Base-by-base conservation (phyloP, 768 basidiomycete genomes). In the Thelephora aurantiotincta region DNA sequence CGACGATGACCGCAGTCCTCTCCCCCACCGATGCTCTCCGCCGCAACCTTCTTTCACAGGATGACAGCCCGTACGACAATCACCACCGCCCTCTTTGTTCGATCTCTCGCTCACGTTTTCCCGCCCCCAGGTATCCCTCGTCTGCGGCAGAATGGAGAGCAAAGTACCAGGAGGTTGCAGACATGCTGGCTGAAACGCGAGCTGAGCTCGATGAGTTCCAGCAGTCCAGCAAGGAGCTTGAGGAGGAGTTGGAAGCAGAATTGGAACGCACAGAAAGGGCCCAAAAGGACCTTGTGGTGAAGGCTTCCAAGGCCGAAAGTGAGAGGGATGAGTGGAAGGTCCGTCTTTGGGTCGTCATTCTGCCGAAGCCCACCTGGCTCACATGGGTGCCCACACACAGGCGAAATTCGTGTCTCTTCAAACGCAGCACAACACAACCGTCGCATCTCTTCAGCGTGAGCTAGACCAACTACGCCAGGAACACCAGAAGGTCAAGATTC, bases 311-410 rank as follows among this genome's bases (percentile, higher is more conserved):
- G 55, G 73, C 82, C 43, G 84, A 88, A 58, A 63, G 63, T 35
- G 90, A 91, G 60, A 73, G 80, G 52, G 90, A 93, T 52, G 83
- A 90, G 26, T 94, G 92, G 92, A 94, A 94, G 82, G 91, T 90
- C 49, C 47, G 76, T 65, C 19, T 16, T 30, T 23, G 35, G 7
- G 9, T 46, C 35, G 9, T 5, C 23, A 22, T 41, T 35, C 49
- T 26, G 38, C 41, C 34, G 22, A 43, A 33, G 12, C 34, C 34
- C 48, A 20, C 47, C 45, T 46, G 53, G 35, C 35, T 45, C 47
- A 47, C 51, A 50, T 47, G 36, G 48, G 45, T 51, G n/a, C 45
- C 34, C 51, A 45, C 38, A 33, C 44, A 45, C 57, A 87, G 83
- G 68, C 70, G 60, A 89, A 88, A 66, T 92, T 88, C 64, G 80